phyloP scores from a whole-genome alignment of 331 rosid genomes.

The Arachis monticola region DNA sequence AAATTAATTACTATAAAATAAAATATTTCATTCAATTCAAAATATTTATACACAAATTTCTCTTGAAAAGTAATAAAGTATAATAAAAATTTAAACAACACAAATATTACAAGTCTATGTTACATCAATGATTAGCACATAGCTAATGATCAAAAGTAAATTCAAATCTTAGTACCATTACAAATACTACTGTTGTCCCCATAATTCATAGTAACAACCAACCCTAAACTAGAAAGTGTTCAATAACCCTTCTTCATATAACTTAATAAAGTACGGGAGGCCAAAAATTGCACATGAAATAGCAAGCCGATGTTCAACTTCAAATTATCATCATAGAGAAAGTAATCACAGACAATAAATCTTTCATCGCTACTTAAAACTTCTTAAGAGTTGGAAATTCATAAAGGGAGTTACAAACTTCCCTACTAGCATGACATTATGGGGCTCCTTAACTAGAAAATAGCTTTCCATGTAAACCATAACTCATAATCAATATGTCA shows the following conservation, averaged over 20 bases:
- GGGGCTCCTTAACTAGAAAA: not conserved
- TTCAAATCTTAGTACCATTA: no score
- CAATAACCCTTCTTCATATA: not conserved
- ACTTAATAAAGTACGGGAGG: not conserved
- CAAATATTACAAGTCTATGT: no score
- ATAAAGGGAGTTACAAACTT: not conserved
- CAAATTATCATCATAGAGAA: constrained; percentile 11
- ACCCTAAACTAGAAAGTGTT: constrained; percentile 6
- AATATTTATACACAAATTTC: no score
- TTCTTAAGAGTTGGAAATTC: constrained; percentile 5
- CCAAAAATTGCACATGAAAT: not conserved
- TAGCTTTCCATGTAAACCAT: not conserved
- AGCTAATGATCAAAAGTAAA: no score
- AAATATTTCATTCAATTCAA: no score
- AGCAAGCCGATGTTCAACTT: constrained; percentile 7
- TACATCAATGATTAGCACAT: no score
- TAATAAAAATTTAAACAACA: no score
- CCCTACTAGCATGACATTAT: not conserved
- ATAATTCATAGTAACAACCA: constrained; percentile 3
- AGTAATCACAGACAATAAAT: not conserved
- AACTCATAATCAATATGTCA: not conserved
- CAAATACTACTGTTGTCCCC: not conserved
- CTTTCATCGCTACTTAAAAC: not conserved
- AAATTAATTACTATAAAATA: no score
- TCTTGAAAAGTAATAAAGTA: no score